Evolutionary conservation across 1,139 yeast species (phyloP).

Genomic region (Schwanniomyces etchellsii): DNA sequence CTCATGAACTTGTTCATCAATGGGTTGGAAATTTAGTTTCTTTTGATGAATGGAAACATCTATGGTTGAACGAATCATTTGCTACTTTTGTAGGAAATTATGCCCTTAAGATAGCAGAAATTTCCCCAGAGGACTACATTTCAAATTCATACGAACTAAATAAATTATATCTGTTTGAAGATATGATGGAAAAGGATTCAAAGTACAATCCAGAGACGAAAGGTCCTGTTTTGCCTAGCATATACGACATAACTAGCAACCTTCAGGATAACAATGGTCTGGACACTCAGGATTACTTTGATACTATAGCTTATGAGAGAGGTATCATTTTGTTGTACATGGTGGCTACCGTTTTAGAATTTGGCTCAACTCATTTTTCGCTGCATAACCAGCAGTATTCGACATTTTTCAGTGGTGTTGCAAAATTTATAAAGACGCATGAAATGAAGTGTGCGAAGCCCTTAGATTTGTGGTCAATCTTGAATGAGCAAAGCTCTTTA

Average conservation of each 20-base stretch:
- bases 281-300: conserved; percentile 36
- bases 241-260: conserved; percentile 20
- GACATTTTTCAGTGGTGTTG: conserved; percentile 29
- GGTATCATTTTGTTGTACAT: conserved; percentile 58
- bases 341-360: conserved; percentile 43
- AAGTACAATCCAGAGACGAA: conserved; percentile 16
- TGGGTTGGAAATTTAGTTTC: conserved; percentile 69
- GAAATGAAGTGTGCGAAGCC: conserved; percentile 43
- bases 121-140: conserved; percentile 19
- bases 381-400: conserved; percentile 4
- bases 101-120: conserved; percentile 24
- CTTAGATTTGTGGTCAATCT: conserved; percentile 49
- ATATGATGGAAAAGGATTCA: conserved; percentile 37
- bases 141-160: conserved; percentile 20
- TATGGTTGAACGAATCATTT: conserved; percentile 73
- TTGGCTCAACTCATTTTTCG: conserved; percentile 9
- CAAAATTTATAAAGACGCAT: conserved; percentile 34
- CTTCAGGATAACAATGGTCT: conserved; percentile 29
- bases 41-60: conserved; percentile 59
- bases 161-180: conserved; percentile 30
- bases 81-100: conserved; percentile 64
- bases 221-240: conserved; percentile 20
- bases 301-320: conserved; percentile 54
- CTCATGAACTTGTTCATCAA: conserved; percentile 72
- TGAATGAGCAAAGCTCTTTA: conserved; percentile 23